Percentiles rank a stretch among this genome's conserved stretches.
Evolutionary conservation across 2,329 filamentous ascomycete species (phyloP).

Genomic region (Orbilia quercus): DNA sequence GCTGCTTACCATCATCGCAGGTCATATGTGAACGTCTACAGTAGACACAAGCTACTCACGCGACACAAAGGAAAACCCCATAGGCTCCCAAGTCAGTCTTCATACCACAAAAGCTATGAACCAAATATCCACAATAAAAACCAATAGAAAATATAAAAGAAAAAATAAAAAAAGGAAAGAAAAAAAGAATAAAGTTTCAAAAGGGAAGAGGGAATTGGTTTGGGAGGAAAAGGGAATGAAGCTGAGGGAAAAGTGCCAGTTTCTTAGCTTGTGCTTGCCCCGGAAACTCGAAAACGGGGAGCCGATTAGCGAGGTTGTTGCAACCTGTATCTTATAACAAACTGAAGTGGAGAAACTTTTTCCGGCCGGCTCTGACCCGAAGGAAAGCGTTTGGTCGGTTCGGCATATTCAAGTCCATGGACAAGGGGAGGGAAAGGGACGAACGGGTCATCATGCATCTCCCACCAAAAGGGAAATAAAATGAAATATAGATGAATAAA

Average conservation of each 20-base stretch:
- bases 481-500: slow-evolving; percentile 49
- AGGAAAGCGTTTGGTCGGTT: slow-evolving; percentile 51
- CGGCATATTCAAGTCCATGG: slow-evolving; percentile 49
- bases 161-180: slow-evolving; percentile 54
- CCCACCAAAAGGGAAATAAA: slow-evolving; percentile 59
- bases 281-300: slow-evolving; percentile 41
- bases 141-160: slow-evolving; percentile 60
- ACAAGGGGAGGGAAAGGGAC: slow-evolving; percentile 39
- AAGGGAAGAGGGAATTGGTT: slow-evolving; percentile 25
- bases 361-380: slow-evolving; percentile 55
- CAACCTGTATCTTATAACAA: slow-evolving; percentile 41
- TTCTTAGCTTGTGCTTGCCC: slow-evolving; percentile 25
- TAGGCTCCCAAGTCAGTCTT: slow-evolving; percentile 62
- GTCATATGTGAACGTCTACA: slow-evolving; percentile 95
- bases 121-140: slow-evolving; percentile 59
- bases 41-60: slow-evolving; percentile 81
- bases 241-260: slow-evolving; percentile 9
- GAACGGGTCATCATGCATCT: slow-evolving; percentile 68
- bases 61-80: slow-evolving; percentile 60
- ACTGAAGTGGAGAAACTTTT: slow-evolving; percentile 53
- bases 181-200: slow-evolving; percentile 30
- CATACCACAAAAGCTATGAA: slow-evolving; percentile 43
- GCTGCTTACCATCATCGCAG: slow-evolving; percentile 70
- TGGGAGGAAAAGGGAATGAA: slow-evolving; percentile 23
- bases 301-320: slow-evolving; percentile 56